A percentile compares a stretch with the other conserved stretches of the same genome.
These are phyloP conservation scores for Russula brevipes DNA, from an alignment of 768 basidiomycete species.

Conservation along the genomic window DNA sequence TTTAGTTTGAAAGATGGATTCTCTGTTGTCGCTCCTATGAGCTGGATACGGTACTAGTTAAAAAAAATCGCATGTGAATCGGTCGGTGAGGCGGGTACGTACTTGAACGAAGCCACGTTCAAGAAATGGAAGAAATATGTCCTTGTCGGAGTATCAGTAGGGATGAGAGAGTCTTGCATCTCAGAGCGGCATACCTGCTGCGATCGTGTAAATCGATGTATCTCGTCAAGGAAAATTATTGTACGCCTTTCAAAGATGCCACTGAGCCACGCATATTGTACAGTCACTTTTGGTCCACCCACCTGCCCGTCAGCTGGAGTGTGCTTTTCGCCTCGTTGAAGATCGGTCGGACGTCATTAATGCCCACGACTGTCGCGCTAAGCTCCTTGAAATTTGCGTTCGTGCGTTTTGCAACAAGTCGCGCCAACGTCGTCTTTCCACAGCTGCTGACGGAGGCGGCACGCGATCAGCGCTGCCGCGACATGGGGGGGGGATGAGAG, in stretches of 20 bases:
- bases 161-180: neutral
- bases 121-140: constrained; percentile 77
- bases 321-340: constrained; percentile 72
- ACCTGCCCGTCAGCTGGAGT: constrained; percentile 63
- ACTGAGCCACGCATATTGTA: neutral
- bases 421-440: constrained; percentile 73
- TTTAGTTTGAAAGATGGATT: constrained; percentile 85
- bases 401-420: constrained; percentile 59
- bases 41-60: constrained; percentile 32
- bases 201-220: constrained; percentile 72
- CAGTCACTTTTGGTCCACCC: constrained; percentile 13
- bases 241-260: constrained; percentile 47
- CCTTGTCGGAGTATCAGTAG: constrained; percentile 38
- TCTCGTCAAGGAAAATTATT: constrained; percentile 76
- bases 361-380: constrained; percentile 65
- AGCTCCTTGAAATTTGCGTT: constrained; percentile 68
- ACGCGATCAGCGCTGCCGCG: neutral
- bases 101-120: constrained; percentile 75
- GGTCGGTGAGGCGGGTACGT: constrained; percentile 9
- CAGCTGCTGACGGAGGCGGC: constrained; percentile 36
- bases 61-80: neutral
- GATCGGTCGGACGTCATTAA: constrained; percentile 64
- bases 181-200: constrained; percentile 46
- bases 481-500: neutral
- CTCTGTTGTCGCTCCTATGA: constrained; percentile 84